Evolutionary conservation across 2,329 filamentous ascomycete species (phyloP), one percentile per base, ranked within the genome.

Genomic region (Lasiodiplodia theobromae): DNA sequence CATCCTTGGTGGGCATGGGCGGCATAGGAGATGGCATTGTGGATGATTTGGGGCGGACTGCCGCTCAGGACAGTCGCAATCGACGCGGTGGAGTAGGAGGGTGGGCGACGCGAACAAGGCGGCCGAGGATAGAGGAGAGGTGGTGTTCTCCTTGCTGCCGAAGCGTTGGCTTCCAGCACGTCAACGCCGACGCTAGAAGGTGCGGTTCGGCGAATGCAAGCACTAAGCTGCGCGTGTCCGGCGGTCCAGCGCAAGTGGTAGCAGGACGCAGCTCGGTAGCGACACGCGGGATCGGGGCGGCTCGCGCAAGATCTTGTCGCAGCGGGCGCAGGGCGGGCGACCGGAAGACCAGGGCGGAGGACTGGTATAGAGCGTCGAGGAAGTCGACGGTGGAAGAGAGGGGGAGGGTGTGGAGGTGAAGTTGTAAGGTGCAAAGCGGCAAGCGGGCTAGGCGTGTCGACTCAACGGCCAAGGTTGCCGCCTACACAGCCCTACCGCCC

Each of bases 1-100:
- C 86, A 77, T 88, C 86, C 79, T 86, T 87, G 72, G 84, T 82
- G 69, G 85, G 85, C 66, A 85, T 79, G 68, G 78, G 78, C 10
- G 79, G 79, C 79, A 81, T 81, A n/a, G 54, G 40, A 14, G 68
- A 64, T 44, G 71, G 71, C 68, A 71, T 71, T 23, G 23, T 65
- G 40, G 44, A 52, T 34, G 25, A 23, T 14, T 14, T 38, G 47
- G 18, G 49, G 49, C 31, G 16, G 57, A 25, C 16, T 10, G 57
- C 37, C 56, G 44, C 56, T 47, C 16, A 12, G 62, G 23, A 65
- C 23, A 51, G n/a, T 58, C 28, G 37, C 18, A 67, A 44, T 44
- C 34, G 47, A 51, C 34, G 58, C 10, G 25, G 18, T 28, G 52
- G 34, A 34, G 49, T 38, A 16, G 28, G 44, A 8, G 23, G 53